Base-by-base conservation (phyloP, 176 grass and related monocot genomes). In the Zizania latifolia region DNA sequence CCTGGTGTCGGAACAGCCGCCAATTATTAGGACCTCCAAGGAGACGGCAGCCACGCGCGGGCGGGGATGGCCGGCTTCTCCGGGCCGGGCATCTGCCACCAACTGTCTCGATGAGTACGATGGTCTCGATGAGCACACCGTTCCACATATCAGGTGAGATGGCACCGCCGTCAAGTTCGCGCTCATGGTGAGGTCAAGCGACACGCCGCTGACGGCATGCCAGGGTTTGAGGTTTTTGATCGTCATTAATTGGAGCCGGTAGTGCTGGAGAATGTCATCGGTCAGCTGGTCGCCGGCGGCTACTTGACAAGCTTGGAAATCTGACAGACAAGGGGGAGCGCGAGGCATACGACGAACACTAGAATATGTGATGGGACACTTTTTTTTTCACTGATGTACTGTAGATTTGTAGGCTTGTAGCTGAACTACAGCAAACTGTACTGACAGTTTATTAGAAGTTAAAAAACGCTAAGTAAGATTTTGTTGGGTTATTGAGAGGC, bases 191-290 rank as follows among this genome's bases (percentile, higher is more conserved):
- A n/a, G 39, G 40, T 83, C 16, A 70, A 23, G 64, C 61, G 81
- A 46, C 72, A 77, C 12, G 63, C 51, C 1, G 54, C 63, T 2
- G 81, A 51, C 37, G 54, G 6, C 54, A 46, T 31, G 54, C 27
- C 39, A 12, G 71, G 40, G 39, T 77, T 83, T 48, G 45, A 85
- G 58, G 24, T 78, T 65, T 28, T 58, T 57, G 75, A 72, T 58
- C 58, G 3, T 3, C 44, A 2, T 3, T 34, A n/a, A 32, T 26
- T 39, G 57, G 19, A 26, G 15, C 21, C 13, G 5, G 21, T 35
- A 5, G 35, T 4, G 13, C 27, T 85, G 35, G 58, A 72, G 29
- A 21, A 37, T 35, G 60, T 44, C 2, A 17, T 58, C 1, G 39
- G 17, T 19, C 30, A 74, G 69, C 60, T 85, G 1, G 17, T 74